Base-by-base conservation (phyloP, 1,284 basidiomycete genomes). In the Cryptococcus sp. region DNA sequence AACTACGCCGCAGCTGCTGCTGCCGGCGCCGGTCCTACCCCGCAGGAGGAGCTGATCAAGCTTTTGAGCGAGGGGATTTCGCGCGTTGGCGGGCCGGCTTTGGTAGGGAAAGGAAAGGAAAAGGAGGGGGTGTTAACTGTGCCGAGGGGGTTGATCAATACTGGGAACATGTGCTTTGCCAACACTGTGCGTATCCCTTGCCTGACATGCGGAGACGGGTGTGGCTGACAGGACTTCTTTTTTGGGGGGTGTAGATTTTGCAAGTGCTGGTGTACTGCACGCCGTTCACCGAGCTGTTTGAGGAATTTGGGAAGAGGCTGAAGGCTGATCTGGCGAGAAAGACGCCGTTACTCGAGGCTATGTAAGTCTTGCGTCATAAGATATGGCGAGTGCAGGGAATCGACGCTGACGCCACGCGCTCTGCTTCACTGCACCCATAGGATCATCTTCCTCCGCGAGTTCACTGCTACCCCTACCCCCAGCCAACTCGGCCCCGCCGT, bases 151-250 rank as follows among this genome's bases (percentile, higher is more conserved):
- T 79, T 98, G 44, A 83, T 98, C 68, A 98, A 98, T 78, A 88
- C 86, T 5, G 95, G 95, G 9, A 98, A 98, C 78, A 88, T 97
- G 84, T 98, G 95, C 77, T 98, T 97, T 73, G 93, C 94, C 51
- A 98, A 98, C 70, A 87, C 92, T 0, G 88, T 80, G 50, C 63
- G 78, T 71, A 37, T 36, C 11, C 3, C 15, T 24, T 37, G 5
- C 18, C 36, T 11, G 11, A 8, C 11, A 12, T 8, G 2, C 28
- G 5, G 12, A 21, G 37, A 23, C 20, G 35, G 37, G 44, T 42
- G n/a, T 52, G 24, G 20, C 40, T 20, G 4, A 50, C 37, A 36
- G 23, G 23, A 53, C 24, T 12, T 15, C 39, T 4, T 39, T 5
- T 33, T n/a, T 24, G 6, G 45, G n/a, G n/a, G n/a, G 11, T n/a